phyloP scores from a whole-genome alignment of 2,329 filamentous ascomycete species.

The Colletotrichum tanaceti region DNA sequence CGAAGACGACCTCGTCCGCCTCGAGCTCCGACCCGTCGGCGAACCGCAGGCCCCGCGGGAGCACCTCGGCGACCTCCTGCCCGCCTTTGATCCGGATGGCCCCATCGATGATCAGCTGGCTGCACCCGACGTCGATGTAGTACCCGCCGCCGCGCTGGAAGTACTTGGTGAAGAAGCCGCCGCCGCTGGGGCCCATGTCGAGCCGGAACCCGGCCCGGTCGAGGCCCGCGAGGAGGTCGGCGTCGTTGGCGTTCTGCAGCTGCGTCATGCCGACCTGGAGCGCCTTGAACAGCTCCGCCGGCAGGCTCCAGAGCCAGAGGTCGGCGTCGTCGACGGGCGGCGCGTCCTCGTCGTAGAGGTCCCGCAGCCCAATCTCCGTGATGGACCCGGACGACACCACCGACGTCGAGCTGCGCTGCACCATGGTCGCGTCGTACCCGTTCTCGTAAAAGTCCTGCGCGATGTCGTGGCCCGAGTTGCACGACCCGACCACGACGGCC shows the following conservation, averaged over 20 bases:
- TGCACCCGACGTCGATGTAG: constrained; percentile 46
- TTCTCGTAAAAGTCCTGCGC: constrained; percentile 75
- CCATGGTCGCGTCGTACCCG: constrained; percentile 75
- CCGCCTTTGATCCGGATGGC: constrained; percentile 58
- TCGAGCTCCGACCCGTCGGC: constrained; percentile 50
- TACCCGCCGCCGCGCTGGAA: constrained; percentile 51
- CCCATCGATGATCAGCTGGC: constrained; percentile 47
- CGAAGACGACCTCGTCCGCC: constrained; percentile 58
- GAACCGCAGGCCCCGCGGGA: constrained; percentile 58
- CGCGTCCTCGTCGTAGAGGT: constrained; percentile 62
- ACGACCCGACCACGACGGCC: constrained; percentile 74
- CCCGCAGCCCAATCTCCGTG: constrained; percentile 64
- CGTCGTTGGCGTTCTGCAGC: constrained; percentile 52
- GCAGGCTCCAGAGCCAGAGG: constrained; percentile 67
- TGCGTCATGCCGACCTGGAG: constrained; percentile 61
- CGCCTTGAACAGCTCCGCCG: constrained; percentile 70
- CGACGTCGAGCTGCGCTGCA: constrained; percentile 75
- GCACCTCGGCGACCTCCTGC: constrained; percentile 65
- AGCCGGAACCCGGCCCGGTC: constrained; percentile 69
- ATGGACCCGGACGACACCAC: constrained; percentile 69
- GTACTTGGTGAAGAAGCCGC: constrained; percentile 57
- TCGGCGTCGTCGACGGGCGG: constrained; percentile 76
- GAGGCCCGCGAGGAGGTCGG: constrained; percentile 57
- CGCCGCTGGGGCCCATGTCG: constrained; percentile 65
- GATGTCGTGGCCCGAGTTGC: constrained; percentile 78